These are phyloP conservation scores for Amaranthus hypochondriacus DNA, from an alignment of 148 eudicot species.

Conservation along the genomic window DNA sequence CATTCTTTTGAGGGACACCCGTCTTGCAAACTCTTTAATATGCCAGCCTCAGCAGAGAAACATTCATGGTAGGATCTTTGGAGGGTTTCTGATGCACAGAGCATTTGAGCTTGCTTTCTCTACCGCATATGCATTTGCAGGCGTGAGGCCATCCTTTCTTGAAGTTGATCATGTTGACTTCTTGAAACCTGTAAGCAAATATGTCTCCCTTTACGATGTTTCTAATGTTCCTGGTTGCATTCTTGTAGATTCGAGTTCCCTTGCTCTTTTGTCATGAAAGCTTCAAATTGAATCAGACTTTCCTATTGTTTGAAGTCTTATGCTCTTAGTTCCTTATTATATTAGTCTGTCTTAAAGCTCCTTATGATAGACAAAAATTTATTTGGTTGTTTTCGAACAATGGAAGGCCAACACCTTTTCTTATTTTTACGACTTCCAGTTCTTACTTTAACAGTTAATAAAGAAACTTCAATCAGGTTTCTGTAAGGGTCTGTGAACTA, in stretches of 20 bases:
- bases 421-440: not conserved
- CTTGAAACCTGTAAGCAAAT: constrained; percentile 67
- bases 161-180: constrained; percentile 99
- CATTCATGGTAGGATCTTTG: constrained; percentile 93
- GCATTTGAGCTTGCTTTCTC: constrained; percentile 95
- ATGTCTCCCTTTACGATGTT: not conserved
- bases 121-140: constrained; percentile 89
- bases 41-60: constrained; percentile 99
- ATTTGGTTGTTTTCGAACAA: constrained; percentile 3
- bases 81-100: constrained; percentile 95
- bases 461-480: not conserved
- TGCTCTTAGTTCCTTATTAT: too few species aligned
- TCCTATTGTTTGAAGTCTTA: not conserved
- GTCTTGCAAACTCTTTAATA: constrained; percentile 80
- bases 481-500: not conserved
- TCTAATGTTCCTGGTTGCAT: not conserved
- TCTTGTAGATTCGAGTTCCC: not conserved
- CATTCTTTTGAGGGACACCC: constrained; percentile 87
- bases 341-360: not conserved
- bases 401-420: not conserved
- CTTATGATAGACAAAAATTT: constrained; percentile 5
- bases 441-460: not conserved
- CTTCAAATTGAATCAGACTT: not conserved
- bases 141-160: constrained; percentile 70
- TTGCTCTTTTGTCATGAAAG: not conserved